Evolutionary conservation across 2,329 filamentous ascomycete species (phyloP), one percentile per base, ranked within the genome.

Genomic region (Aspergillus nomiae): DNA sequence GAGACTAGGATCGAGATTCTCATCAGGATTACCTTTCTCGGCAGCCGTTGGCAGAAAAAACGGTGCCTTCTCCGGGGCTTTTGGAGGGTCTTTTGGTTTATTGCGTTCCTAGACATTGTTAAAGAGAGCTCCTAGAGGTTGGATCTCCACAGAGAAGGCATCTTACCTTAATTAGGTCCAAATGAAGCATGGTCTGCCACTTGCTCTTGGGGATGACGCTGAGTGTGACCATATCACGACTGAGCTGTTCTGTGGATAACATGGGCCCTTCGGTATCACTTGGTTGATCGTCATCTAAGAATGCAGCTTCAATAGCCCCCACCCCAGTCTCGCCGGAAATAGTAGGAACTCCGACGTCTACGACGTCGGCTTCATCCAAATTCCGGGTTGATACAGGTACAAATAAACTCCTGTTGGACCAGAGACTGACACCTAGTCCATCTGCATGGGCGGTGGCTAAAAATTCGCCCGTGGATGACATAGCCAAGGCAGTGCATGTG

Each of bases 381-480:
- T 95, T 92, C 24, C 90, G 85, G 1, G 93, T 96, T 0, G 94
- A 90, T 0, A 97, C 88, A 70, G 97, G 93, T 61, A 89, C 91
- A 82, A 97, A 99, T 1, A 98, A 83, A 0, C 91, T 90, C 73
- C 92, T 92, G 79, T 99, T 99, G 26, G 92, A 97, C 94, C 95
- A 99, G 55, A 99, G 87, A 69, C 92, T 90, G n/a, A 99, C 90
- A 14, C 95, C 95, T 1, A 97, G 86, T 66, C 90, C 88, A 62
- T 90, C 91, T 59, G 92, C 88, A 59, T 93, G 89, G 0, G 93
- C 90, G 4, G 94, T 95, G 4, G 95, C 95, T n/a, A 99, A 85
- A 71, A 93, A 98, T 73, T 99, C 95, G 16, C 94, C 95, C 0
- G 92, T 96, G 1, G 85, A 84, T 0, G 95, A 97, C 82, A 98